Evolutionary conservation across 148 eudicot species (phyloP).

Genomic region (Silene latifolia): DNA sequence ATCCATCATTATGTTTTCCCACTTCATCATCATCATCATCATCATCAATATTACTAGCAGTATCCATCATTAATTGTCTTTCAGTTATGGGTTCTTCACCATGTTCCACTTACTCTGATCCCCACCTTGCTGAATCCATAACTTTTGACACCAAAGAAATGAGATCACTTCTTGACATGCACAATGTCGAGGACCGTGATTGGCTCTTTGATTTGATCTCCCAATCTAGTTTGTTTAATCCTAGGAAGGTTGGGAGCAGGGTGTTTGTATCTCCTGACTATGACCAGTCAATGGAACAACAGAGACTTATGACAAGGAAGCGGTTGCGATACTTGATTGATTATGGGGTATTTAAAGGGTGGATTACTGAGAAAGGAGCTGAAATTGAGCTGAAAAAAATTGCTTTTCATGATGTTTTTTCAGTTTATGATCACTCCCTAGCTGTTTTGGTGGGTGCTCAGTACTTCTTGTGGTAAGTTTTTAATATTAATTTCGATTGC

Average conservation of each 20-base stretch:
- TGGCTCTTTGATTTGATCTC: constrained; percentile 50
- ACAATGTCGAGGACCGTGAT: constrained; percentile 64
- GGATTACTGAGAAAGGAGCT: constrained; percentile 7
- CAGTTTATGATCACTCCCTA: constrained; percentile 68
- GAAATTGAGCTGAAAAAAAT: constrained; percentile 37
- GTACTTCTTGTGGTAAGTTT: constrained; percentile 61
- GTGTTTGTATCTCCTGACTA: constrained; percentile 65
- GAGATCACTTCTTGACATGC: constrained; percentile 60
- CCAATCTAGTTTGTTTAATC: constrained; percentile 53
- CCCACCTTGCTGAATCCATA: constrained; percentile 35
- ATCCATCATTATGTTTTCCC: background rate
- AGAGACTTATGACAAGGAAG: constrained; percentile 68
- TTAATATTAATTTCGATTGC: background rate
- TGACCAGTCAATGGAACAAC: constrained; percentile 75
- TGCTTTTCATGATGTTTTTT: constrained; percentile 52
- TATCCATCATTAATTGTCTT: background rate
- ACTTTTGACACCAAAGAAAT: constrained; percentile 42
- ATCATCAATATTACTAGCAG: no score
- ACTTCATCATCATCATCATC: background rate
- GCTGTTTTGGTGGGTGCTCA: constrained; percentile 68
- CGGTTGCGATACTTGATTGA: constrained; percentile 48
- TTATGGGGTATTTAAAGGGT: constrained; percentile 51
- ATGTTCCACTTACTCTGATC: constrained; percentile 54
- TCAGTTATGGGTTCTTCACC: constrained; percentile 25
- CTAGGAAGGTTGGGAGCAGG: constrained; percentile 46